These are phyloP conservation scores for Cladosporium sp. DNA, from an alignment of 2,329 filamentous ascomycete species.

Conservation along the genomic window DNA sequence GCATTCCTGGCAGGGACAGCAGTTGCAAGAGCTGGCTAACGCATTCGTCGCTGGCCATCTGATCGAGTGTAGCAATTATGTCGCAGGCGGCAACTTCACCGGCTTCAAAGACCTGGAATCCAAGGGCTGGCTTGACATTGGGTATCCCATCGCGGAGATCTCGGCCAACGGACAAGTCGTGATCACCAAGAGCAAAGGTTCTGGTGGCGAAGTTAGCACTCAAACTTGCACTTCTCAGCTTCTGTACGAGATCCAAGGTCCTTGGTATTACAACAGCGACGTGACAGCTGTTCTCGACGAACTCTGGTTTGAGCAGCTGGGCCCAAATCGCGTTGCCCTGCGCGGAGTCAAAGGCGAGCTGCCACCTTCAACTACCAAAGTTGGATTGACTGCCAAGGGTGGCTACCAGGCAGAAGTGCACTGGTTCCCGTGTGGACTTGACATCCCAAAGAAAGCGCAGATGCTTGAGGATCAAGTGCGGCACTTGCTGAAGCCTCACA, in stretches of 20 bases:
- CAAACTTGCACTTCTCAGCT: constrained; percentile 56
- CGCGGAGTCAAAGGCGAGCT: constrained; percentile 46
- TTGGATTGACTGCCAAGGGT: constrained; percentile 48
- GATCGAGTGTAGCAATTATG: constrained; percentile 47
- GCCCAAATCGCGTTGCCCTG: constrained; percentile 51
- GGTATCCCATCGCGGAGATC: constrained; percentile 41
- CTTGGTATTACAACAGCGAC: constrained; percentile 59
- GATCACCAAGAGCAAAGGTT: constrained; percentile 41
- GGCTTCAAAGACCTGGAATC: constrained; percentile 42
- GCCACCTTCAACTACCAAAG: constrained; percentile 54
- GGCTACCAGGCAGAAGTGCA: constrained; percentile 50
- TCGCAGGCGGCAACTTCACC: constrained; percentile 46
- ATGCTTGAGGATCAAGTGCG: constrained; percentile 50
- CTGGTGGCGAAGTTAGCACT: constrained; percentile 42
- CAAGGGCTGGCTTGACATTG: constrained; percentile 46
- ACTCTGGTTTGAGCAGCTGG: constrained; percentile 55
- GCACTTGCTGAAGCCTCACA: constrained; percentile 39
- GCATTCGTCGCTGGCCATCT: constrained; percentile 46
- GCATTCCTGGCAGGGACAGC: constrained; percentile 44
- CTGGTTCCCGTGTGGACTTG: constrained; percentile 48
- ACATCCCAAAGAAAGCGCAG: constrained; percentile 49
- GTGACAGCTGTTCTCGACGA: constrained; percentile 54
- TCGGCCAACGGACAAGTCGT: constrained; percentile 37
- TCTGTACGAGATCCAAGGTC: constrained; percentile 57
- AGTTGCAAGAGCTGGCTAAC: constrained; percentile 43